phyloP scores from a whole-genome alignment of 2,329 filamentous ascomycete species.

The Westerdykella ornata region DNA sequence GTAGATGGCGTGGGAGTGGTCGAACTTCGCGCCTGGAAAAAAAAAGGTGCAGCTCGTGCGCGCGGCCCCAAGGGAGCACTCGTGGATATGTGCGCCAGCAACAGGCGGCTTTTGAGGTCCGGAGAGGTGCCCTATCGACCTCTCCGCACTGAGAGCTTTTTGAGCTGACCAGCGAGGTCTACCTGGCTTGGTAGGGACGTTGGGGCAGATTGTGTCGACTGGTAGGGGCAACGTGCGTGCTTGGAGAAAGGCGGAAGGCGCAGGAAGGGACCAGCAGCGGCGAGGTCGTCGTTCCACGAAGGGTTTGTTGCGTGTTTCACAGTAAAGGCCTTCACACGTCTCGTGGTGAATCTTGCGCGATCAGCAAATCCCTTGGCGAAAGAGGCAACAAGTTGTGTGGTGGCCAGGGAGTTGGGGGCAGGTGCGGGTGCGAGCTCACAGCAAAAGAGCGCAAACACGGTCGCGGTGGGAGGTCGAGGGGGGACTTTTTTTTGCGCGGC shows the following conservation, averaged over 20 bases:
- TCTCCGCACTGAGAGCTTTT: conserved; percentile 34
- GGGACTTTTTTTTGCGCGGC: not conserved
- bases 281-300: too few relatives aligned
- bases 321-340: not conserved
- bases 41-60: conserved; percentile 11
- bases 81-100: conserved; percentile 22
- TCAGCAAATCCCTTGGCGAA: not conserved
- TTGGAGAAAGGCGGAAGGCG: not conserved
- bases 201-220: conserved; percentile 1
- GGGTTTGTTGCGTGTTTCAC: not conserved
- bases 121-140: conserved; percentile 38
- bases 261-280: not conserved
- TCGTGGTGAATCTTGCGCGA: not conserved
- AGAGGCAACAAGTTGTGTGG: not conserved
- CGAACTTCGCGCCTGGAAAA: conserved; percentile 6
- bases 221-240: not conserved
- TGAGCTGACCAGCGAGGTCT: conserved; percentile 16
- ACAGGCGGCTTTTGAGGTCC: conserved; percentile 26
- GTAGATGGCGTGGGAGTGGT: not conserved
- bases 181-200: conserved; percentile 1
- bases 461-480: conserved; percentile 2
- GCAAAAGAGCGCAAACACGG: conserved; percentile 3
- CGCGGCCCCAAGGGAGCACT: conserved; percentile 30
- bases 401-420: not conserved
- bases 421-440: not conserved